Evolutionary conservation across 164 flowering plant species (phyloP).

Genomic region (Taxillus chinensis): DNA sequence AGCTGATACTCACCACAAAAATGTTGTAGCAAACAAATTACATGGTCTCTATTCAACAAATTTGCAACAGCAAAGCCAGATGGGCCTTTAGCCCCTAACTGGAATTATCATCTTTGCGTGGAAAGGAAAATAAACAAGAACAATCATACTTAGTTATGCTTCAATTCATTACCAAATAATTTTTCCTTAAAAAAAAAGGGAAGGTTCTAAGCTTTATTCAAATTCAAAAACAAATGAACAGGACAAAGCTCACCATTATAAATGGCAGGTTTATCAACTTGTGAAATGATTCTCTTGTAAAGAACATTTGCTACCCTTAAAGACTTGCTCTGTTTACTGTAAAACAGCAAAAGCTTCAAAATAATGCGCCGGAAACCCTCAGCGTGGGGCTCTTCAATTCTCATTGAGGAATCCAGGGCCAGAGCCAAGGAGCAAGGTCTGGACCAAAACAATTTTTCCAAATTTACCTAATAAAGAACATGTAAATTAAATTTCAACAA

Average conservation of each 20-base stretch:
- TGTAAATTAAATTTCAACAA: not conserved
- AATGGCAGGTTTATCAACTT: slow-evolving; percentile 77
- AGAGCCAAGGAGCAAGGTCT: slow-evolving; percentile 81
- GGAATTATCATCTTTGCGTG: too few relatives aligned
- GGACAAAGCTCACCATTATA: slow-evolving; percentile 47
- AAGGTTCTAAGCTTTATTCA: not conserved
- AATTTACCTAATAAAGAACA: slow-evolving; percentile 42
- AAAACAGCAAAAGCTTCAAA: slow-evolving; percentile 67
- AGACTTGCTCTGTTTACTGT: slow-evolving; percentile 84
- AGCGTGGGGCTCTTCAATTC: slow-evolving; percentile 77
- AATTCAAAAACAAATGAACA: too few relatives aligned
- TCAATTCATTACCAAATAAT: not conserved
- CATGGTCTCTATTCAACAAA: too few relatives aligned
- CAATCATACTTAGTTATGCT: too few relatives aligned
- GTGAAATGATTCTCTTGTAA: slow-evolving; percentile 55
- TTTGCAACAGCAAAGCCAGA: too few relatives aligned
- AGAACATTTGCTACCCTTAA: slow-evolving; percentile 82
- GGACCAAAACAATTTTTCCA: slow-evolving; percentile 75
- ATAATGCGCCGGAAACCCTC: slow-evolving; percentile 46
- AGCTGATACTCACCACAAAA: too few relatives aligned
- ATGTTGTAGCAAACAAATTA: too few relatives aligned
- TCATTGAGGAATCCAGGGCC: slow-evolving; percentile 59
- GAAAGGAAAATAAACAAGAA: too few relatives aligned
- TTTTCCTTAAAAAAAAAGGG: not conserved
- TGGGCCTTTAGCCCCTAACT: too few relatives aligned